Conservation (phyloP, 2,329 filamentous ascomycete species). For the Aspergillus fumigatiaffinis region DNA sequence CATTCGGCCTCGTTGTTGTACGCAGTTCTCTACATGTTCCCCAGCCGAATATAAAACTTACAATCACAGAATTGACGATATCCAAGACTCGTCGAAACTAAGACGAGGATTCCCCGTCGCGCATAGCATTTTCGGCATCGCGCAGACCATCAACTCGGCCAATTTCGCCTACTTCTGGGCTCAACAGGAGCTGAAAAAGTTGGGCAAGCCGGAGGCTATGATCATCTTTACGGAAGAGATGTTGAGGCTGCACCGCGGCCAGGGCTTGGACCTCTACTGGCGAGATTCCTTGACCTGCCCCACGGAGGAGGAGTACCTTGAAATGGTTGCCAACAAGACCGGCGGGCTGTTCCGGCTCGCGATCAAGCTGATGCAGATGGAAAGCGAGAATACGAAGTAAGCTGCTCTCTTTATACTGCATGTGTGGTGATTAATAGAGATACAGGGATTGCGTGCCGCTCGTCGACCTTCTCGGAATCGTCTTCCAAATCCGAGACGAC, state of each 20-base stretch:
- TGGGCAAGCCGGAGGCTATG: slow-evolving; percentile 27
- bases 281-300: slow-evolving; percentile 35
- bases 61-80: slow-evolving; percentile 42
- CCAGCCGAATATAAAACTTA: neutral
- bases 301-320: slow-evolving; percentile 38
- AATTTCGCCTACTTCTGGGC: slow-evolving; percentile 42
- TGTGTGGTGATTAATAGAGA: neutral
- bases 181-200: slow-evolving; percentile 26
- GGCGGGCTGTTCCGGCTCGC: slow-evolving; percentile 40
- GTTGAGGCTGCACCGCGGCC: slow-evolving; percentile 37
- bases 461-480: slow-evolving; percentile 51
- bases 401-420: neutral
- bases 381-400: slow-evolving; percentile 13
- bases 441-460: slow-evolving; percentile 49
- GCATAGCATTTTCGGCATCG: slow-evolving; percentile 46
- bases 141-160: slow-evolving; percentile 48
- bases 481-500: slow-evolving; percentile 54
- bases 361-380: slow-evolving; percentile 35
- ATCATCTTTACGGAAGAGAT: slow-evolving; percentile 37
- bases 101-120: slow-evolving; percentile 46
- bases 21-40: slow-evolving; percentile 3
- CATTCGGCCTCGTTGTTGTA: slow-evolving; percentile 43
- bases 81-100: slow-evolving; percentile 45
- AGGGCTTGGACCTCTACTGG: slow-evolving; percentile 44
- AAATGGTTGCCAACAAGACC: slow-evolving; percentile 43